A percentile compares a stretch with the other conserved stretches of the same genome.
These are phyloP conservation scores for Nepenthes alata DNA, from an alignment of 179 eudicot genomes.

Conservation along the genomic window DNA sequence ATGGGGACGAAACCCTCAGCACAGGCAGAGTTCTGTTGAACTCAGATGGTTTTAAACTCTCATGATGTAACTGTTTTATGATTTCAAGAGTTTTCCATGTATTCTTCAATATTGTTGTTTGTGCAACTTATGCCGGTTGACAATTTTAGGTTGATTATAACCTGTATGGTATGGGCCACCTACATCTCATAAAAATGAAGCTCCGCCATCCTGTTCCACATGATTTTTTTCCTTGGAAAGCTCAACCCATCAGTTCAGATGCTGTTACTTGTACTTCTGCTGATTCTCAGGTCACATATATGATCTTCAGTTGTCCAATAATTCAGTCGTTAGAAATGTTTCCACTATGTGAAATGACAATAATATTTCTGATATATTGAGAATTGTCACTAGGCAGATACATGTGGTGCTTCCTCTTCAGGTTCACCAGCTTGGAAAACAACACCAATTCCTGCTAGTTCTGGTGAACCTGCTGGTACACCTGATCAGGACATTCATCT, in stretches of 20 bases:
- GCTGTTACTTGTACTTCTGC: conserved; percentile 16
- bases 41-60: too few relatives aligned
- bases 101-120: neutral
- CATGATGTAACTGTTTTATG: too few relatives aligned
- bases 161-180: conserved; percentile 91
- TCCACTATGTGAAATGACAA: conserved; percentile 2
- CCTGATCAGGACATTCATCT: conserved; percentile 15
- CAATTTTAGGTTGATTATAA: conserved; percentile 60
- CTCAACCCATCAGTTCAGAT: conserved; percentile 12
- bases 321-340: neutral
- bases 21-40: too few relatives aligned
- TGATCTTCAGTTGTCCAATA: neutral
- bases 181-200: conserved; percentile 74
- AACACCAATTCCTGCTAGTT: conserved; percentile 54
- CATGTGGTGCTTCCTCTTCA: conserved; percentile 17
- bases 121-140: neutral
- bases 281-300: conserved; percentile 40
- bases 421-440: conserved; percentile 49
- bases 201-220: conserved; percentile 71
- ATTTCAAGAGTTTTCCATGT: too few relatives aligned
- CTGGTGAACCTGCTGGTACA: conserved; percentile 33
- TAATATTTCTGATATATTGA: neutral
- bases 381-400: conserved; percentile 48
- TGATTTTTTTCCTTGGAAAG: conserved; percentile 16
- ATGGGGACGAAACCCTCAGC: too few relatives aligned